A percentile compares a stretch with the other conserved stretches of the same genome.
phyloP scores from a whole-genome alignment of 2,329 filamentous ascomycete genomes.

The Xylariaceae sp. region DNA sequence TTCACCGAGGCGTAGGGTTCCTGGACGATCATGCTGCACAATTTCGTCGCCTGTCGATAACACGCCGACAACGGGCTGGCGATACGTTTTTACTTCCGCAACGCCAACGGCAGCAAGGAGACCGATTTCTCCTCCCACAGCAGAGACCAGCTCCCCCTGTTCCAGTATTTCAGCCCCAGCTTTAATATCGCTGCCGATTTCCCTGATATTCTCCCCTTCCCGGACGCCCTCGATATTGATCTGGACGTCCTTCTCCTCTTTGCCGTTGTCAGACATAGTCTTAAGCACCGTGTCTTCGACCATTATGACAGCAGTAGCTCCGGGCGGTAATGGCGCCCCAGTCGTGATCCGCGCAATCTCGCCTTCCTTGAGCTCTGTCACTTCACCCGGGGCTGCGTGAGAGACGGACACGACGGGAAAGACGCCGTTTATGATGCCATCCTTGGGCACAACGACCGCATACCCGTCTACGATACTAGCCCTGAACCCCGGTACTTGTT shows the following conservation, averaged over 20 bases:
- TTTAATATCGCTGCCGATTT: constrained; percentile 82
- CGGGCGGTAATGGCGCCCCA: constrained; percentile 81
- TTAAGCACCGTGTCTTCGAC: constrained; percentile 86
- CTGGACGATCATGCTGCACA: constrained; percentile 64
- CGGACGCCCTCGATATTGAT: constrained; percentile 74
- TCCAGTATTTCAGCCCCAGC: constrained; percentile 65
- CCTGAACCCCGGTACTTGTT: constrained; percentile 86
- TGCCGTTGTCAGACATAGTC: constrained; percentile 70
- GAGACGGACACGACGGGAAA: constrained; percentile 86
- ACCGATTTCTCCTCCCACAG: constrained; percentile 85
- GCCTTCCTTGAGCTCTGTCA: constrained; percentile 61
- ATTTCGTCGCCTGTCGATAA: constrained; percentile 95
- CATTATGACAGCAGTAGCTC: constrained; percentile 90
- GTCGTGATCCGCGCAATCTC: constrained; percentile 90
- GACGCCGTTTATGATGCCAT: constrained; percentile 65
- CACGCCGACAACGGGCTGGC: constrained; percentile 74
- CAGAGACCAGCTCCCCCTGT: constrained; percentile 77
- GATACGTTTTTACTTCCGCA: constrained; percentile 65
- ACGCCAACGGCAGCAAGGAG: constrained; percentile 82
- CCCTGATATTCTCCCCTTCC: constrained; percentile 81
- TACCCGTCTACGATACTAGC: constrained; percentile 98
- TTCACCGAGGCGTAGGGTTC: constrained; percentile 67
- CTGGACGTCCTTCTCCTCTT: constrained; percentile 83
- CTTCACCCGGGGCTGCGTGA: constrained; percentile 72
- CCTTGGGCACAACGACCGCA: constrained; percentile 65